A percentile compares a stretch with the other conserved stretches of the same genome.
Conservation (phyloP, 1,139 yeast species). For the Suhomyces chickasaworum region DNA sequence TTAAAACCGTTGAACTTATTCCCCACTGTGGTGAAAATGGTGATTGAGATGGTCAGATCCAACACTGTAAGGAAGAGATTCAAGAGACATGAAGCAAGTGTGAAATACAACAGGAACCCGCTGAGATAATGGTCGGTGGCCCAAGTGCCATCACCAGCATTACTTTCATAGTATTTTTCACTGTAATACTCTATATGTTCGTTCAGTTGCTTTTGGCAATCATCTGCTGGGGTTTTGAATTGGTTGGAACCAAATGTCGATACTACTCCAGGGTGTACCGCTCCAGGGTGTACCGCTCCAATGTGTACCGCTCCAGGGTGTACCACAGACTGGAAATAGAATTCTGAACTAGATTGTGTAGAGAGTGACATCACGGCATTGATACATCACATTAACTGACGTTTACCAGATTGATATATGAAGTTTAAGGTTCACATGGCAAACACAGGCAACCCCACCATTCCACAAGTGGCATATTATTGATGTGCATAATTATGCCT, state of each 20-base stretch:
- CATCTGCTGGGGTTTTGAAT: background rate
- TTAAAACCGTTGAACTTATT: slow-evolving; percentile 22
- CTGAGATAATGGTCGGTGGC: slow-evolving; percentile 22
- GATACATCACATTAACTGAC: no score
- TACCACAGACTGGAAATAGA: background rate
- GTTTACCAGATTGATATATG: no score
- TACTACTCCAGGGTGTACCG: no score
- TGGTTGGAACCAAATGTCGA: background rate
- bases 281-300: background rate
- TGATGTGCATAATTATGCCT: background rate
- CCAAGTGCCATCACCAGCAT: slow-evolving; percentile 28
- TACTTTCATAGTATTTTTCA: slow-evolving; percentile 21
- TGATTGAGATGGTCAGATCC: slow-evolving; percentile 27
- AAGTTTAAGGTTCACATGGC: background rate
- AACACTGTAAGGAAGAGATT: slow-evolving; percentile 25
- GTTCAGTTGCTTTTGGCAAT: background rate
- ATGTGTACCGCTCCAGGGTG: background rate
- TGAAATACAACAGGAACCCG: slow-evolving; percentile 19
- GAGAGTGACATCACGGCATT: background rate
- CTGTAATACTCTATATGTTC: background rate
- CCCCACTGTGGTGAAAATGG: slow-evolving; percentile 25
- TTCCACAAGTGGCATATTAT: background rate
- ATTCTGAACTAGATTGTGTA: background rate
- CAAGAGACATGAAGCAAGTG: slow-evolving; percentile 21
- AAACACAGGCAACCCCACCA: background rate